Conservation (phyloP, 108 stramenopile species). For the Cyclotella kingstonii region DNA sequence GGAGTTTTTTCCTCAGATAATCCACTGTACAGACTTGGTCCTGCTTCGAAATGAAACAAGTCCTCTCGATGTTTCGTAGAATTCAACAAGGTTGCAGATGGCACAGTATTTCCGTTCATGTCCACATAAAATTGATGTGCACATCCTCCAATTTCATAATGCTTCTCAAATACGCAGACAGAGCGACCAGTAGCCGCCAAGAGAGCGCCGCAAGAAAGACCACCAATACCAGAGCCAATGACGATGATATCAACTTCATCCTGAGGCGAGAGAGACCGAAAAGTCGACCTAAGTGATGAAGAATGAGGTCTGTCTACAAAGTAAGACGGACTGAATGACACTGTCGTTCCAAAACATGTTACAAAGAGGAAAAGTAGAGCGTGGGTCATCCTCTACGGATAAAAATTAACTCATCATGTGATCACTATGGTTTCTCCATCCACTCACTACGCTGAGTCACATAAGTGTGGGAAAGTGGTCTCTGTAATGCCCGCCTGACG, state of each 20-base stretch:
- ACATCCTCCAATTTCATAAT: slow-evolving; percentile 78
- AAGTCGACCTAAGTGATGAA: background rate
- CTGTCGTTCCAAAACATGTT: too few relatives aligned
- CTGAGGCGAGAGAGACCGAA: background rate
- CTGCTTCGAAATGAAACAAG: slow-evolving; percentile 91
- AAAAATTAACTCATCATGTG: too few relatives aligned
- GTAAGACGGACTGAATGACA: too few relatives aligned
- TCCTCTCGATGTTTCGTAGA: slow-evolving; percentile 25
- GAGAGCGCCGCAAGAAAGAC: slow-evolving; percentile 82
- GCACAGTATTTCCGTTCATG: slow-evolving; percentile 22
- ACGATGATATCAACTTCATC: slow-evolving; percentile 80
- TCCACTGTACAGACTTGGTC: slow-evolving; percentile 91
- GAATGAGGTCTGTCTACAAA: too few relatives aligned
- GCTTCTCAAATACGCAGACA: slow-evolving; percentile 80
- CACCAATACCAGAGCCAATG: slow-evolving; percentile 87
- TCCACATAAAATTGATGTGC: slow-evolving; percentile 63
- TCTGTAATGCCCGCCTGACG: too few relatives aligned
- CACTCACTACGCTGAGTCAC: too few relatives aligned
- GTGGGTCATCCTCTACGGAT: too few relatives aligned
- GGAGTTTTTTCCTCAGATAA: slow-evolving; percentile 70
- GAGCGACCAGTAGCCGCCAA: slow-evolving; percentile 60
- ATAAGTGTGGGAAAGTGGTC: too few relatives aligned
- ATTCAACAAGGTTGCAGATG: slow-evolving; percentile 12
- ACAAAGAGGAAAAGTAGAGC: too few relatives aligned
- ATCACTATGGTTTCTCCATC: too few relatives aligned